These are phyloP conservation scores for Vaccinium macrocarpon DNA, from an alignment of 148 eudicot species.

Conservation along the genomic window DNA sequence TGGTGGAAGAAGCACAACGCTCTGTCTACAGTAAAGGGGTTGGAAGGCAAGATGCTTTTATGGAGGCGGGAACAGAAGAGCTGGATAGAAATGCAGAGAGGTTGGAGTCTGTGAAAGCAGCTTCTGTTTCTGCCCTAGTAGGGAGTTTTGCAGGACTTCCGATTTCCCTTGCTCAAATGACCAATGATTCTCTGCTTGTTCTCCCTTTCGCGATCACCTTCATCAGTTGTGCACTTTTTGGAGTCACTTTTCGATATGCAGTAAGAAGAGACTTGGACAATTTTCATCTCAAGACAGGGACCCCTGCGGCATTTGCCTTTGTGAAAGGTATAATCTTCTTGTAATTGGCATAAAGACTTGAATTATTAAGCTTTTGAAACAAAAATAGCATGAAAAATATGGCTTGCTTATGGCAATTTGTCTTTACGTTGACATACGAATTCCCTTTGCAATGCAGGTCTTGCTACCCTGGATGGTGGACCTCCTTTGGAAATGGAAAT, in stretches of 20 bases:
- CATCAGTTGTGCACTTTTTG: constrained; percentile 82
- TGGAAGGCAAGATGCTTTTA: constrained; percentile 14
- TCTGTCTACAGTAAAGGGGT: constrained; percentile 31
- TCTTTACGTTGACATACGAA: not conserved
- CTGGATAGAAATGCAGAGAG: constrained; percentile 52
- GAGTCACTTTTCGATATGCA: constrained; percentile 82
- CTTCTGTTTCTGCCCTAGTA: constrained; percentile 56
- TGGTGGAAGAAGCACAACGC: constrained; percentile 82
- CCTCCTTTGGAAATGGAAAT: constrained; percentile 57
- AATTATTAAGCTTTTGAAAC: not conserved
- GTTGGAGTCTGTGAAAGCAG: constrained; percentile 82
- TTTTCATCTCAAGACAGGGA: constrained; percentile 83
- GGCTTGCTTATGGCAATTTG: not conserved
- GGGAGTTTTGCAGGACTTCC: constrained; percentile 79
- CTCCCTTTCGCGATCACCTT: constrained; percentile 62
- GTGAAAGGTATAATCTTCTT: constrained; percentile 63
- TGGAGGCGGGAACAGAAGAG: constrained; percentile 7
- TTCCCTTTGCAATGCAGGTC: constrained; percentile 47
- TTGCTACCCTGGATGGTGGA: constrained; percentile 68
- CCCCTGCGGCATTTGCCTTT: constrained; percentile 80
- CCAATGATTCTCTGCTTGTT: constrained; percentile 43
- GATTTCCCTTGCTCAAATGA: constrained; percentile 43
- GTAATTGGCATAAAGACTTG: not conserved
- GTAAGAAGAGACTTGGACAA: constrained; percentile 85
- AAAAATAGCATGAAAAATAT: not conserved